These are phyloP conservation scores for Auricularia heimuer DNA, from an alignment of 768 basidiomycete species.

Conservation along the genomic window DNA sequence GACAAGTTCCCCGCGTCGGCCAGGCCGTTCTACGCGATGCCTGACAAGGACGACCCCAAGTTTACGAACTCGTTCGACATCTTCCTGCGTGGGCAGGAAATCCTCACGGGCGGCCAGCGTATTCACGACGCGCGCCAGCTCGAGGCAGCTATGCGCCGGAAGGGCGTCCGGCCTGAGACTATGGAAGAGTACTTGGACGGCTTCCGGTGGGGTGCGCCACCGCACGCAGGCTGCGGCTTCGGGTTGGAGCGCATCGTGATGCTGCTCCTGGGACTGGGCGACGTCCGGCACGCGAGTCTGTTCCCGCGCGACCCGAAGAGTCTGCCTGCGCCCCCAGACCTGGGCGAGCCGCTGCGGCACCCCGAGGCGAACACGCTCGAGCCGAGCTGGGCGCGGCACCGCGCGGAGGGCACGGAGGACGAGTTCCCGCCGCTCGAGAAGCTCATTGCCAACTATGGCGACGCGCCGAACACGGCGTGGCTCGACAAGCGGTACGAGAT, in stretches of 20 bases:
- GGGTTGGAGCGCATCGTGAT: constrained; percentile 42
- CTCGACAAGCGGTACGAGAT: constrained; percentile 43
- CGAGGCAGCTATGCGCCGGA: constrained; percentile 27
- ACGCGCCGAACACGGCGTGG: constrained; percentile 62
- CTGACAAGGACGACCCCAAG: constrained; percentile 31
- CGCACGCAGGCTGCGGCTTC: constrained; percentile 42
- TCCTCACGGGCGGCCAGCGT: constrained; percentile 44
- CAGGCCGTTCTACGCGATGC: constrained; percentile 50
- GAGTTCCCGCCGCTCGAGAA: constrained; percentile 29
- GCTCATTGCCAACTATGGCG: constrained; percentile 56
- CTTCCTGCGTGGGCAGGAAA: constrained; percentile 48
- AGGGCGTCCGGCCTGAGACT: constrained; percentile 29
- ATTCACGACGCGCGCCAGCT: constrained; percentile 37
- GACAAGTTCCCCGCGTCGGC: constrained; percentile 45
- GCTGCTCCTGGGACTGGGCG: constrained; percentile 38
- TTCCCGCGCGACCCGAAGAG: constrained; percentile 39
- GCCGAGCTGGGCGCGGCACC: neutral
- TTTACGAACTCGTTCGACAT: constrained; percentile 47
- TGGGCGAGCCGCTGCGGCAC: neutral
- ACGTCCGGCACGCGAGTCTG: constrained; percentile 34
- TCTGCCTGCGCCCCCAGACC: neutral
- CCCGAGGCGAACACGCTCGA: constrained; percentile 1
- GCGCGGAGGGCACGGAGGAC: neutral
- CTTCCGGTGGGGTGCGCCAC: constrained; percentile 39
- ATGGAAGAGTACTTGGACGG: constrained; percentile 42